Evolutionary conservation across 1,284 basidiomycete genomes (phyloP).

Genomic region (Apiotrichum montevideense): DNA sequence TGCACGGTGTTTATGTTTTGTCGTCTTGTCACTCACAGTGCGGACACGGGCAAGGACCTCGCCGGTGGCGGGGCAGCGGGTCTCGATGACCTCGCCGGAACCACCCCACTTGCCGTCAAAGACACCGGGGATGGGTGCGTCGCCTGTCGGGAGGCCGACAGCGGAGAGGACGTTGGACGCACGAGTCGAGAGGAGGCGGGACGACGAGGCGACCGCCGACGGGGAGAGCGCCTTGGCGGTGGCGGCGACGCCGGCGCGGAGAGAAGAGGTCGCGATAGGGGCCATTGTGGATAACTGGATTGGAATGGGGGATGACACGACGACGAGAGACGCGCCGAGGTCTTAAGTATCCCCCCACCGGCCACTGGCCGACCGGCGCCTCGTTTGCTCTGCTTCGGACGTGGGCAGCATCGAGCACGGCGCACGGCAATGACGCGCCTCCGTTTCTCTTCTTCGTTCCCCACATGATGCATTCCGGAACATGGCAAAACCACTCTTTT

Average conservation of each 20-base stretch:
- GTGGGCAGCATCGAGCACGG: too few relatives aligned
- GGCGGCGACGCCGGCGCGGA: neutral
- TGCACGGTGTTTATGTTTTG: neutral
- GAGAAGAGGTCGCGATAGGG: slow-evolving; percentile 2
- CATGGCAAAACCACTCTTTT: too few relatives aligned
- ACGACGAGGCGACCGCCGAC: neutral
- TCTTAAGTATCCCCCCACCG: too few relatives aligned
- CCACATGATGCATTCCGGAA: too few relatives aligned
- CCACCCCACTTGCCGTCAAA: slow-evolving; percentile 42
- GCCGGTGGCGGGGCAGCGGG: slow-evolving; percentile 40
- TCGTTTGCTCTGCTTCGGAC: too few relatives aligned
- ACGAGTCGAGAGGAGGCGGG: slow-evolving; percentile 32
- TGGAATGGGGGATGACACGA: too few relatives aligned
- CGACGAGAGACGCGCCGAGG: too few relatives aligned
- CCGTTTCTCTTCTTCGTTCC: too few relatives aligned
- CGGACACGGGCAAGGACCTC: slow-evolving; percentile 35
- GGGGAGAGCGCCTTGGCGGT: neutral
- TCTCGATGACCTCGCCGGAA: slow-evolving; percentile 30
- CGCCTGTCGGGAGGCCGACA: slow-evolving; percentile 24
- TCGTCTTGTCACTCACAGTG: slow-evolving; percentile 22
- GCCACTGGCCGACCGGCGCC: too few relatives aligned
- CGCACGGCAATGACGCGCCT: too few relatives aligned
- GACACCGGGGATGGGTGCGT: slow-evolving; percentile 28
- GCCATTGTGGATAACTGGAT: neutral
- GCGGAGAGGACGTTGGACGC: slow-evolving; percentile 31